Base-by-base conservation (phyloP, 2,329 filamentous ascomycete genomes). In the Phialocephala subalpina region DNA sequence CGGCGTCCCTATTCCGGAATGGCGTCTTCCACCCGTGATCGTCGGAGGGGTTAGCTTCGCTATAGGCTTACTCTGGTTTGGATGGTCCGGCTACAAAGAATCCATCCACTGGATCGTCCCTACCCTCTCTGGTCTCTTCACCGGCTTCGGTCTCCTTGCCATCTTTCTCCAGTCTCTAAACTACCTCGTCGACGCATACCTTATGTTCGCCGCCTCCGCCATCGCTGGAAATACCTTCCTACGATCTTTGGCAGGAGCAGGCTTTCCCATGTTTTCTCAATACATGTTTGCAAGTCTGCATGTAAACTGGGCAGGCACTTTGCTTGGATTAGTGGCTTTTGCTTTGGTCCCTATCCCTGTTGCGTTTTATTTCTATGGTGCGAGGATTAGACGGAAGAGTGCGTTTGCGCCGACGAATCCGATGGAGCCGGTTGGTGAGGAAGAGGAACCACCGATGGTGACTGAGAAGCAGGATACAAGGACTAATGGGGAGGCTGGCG, bases 111-210 rank as follows among this genome's bases (percentile, higher is more conserved):
- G 88, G 88, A 86, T 88, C 59, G 87, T 87, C 0, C 88, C 88
- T 5, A 82, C 86, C 1, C 78, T 85, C 7, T 90, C 87, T 5
- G 88, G 88, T 58, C 77, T 91, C 58, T 81, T 85, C 78, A 86
- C 89, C 58, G 92, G 92, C 3, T 91, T 93, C 55, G 92, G 92
- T 5, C 88, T 96, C 74, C 90, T 94, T 80, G 90, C 90, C 29
- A 94, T 96, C 74, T 95, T 95, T 82, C 87, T 96, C 40, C 90
- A 92, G 70, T 84, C 90, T 14, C 81, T 96, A 67, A 96, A 95
- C 80, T 95, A 94, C 76, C 86, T 95, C 3, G 89, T 94, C 65
- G 92, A 95, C 73, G 88, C 88, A 11, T 91, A 90, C 73, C 85
- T 76, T 29, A 75, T 75, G 72, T 75, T 75, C 72, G 88, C 93